Evolutionary conservation across 1,284 basidiomycete genomes (phyloP).

Genomic region (Erythrobasidium hasegawianum): DNA sequence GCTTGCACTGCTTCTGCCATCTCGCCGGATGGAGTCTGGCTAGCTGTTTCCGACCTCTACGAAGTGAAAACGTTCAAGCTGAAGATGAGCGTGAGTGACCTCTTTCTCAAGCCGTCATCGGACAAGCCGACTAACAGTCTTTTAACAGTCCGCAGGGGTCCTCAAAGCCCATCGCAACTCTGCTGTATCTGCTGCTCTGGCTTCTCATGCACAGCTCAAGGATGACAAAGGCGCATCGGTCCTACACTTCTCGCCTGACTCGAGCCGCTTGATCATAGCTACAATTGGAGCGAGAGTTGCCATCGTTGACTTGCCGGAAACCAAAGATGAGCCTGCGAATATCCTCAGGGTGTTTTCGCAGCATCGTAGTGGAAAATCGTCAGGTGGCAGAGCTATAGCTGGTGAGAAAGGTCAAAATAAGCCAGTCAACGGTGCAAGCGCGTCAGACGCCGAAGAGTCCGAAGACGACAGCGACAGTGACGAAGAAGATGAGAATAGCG

Average conservation of each 20-base stretch:
- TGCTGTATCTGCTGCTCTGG: slow-evolving; percentile 1
- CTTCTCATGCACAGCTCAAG: background rate
- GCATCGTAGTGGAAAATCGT: slow-evolving; percentile 55
- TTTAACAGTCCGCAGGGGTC: slow-evolving; percentile 1
- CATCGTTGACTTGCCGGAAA: slow-evolving; percentile 64
- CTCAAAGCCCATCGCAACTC: slow-evolving; percentile 3
- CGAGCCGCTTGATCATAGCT: slow-evolving; percentile 70
- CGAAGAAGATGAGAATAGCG: slow-evolving; percentile 46
- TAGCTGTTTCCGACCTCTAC: slow-evolving; percentile 82
- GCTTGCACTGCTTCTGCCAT: slow-evolving; percentile 62
- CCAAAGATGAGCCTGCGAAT: slow-evolving; percentile 47
- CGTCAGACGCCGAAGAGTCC: slow-evolving; percentile 46
- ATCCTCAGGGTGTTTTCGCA: slow-evolving; percentile 45
- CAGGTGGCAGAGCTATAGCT: slow-evolving; percentile 52
- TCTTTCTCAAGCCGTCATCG: background rate
- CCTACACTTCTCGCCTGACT: slow-evolving; percentile 81
- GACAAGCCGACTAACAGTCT: background rate
- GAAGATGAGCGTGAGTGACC: slow-evolving; percentile 11
- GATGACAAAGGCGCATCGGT: slow-evolving; percentile 62
- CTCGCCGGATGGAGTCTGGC: slow-evolving; percentile 79
- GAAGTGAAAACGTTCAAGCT: slow-evolving; percentile 86
- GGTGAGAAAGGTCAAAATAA: slow-evolving; percentile 23
- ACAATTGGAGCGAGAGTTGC: slow-evolving; percentile 65
- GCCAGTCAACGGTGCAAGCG: slow-evolving; percentile 42
- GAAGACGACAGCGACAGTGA: slow-evolving; percentile 45